Evolutionary conservation across 2,329 filamentous ascomycete genomes (phyloP), one percentile per base, ranked within the genome.

Genomic region (Ophiostoma australiae): DNA sequence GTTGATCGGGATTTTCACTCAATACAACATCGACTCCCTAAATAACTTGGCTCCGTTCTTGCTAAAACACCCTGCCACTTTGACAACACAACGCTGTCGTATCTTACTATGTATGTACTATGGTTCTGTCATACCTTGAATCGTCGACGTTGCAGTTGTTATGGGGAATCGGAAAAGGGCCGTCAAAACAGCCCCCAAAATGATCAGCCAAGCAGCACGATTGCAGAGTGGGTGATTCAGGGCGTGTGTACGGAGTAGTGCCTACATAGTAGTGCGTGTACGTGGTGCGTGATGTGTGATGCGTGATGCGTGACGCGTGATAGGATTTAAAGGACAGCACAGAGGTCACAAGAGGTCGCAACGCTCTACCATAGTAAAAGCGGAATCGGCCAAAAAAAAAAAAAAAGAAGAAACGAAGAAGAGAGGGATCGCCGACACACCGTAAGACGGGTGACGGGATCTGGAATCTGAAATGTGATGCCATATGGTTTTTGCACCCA

Each of bases 1-100:
- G 58, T 8, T 63, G 58, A 63, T 63, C 58, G 15, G 58, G 58
- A 63, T 63, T 63, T 63, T 27, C 58, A 63, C 7, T 23, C n/a
- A 33, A 63, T 63, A 33, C 58, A 27, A 63, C 58, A 27, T 27
- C 20, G 7, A 31, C 27, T 48, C 44, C 44, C 44, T 48, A 48
- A 48, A 48, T 48, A 48, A 8, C 15, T 20, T 48, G 17, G 37
- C 44, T 48, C 44, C 44, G 17, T 44, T 20, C 10, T 39, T 39
- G 37, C 13, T 2, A 39, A 39, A 39, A 48, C 17, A 48, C 44
- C 44, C 44, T 48, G 20, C 44, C 39, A 39, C 10, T 11, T 8
- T 44, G 10, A 44, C 1, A 15, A 44, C 15, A 17, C 41, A 17
- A 44, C 37, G 37, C 37, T 11, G 37, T 39, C 37, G 37, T 39